Base-by-base conservation (phyloP, 768 basidiomycete genomes). In the Coprinellus aureogranulatus region DNA sequence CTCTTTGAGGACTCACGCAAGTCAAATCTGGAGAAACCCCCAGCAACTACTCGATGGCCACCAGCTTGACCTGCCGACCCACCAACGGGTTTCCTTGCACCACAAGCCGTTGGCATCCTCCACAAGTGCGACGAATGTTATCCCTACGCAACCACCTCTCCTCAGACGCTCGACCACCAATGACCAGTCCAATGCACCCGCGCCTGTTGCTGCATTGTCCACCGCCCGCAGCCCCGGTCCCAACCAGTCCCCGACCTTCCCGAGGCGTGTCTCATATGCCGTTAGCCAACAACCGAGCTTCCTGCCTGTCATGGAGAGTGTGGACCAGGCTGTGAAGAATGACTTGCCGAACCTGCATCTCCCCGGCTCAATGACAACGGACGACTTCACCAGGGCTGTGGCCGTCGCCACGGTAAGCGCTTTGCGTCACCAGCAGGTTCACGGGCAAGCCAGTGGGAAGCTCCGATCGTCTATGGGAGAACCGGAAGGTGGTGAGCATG, bases 1-100 rank as follows among this genome's bases (percentile, higher is more conserved):
- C 77, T 98, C 97, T 39, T 85, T 99, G 18, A 88, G 93, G 47
- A 99, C 97, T 1, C 97, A 99, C 68, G 97, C 97, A 6, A 87
- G 90, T 14, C 97, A 98, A 69, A 99, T 99, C 64, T 99, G 97
- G 97, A 94, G 98, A 69, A 98, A 98, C 68, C 95, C 95, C 2
- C 94, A 90, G 59, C 88, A 86, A 48, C 78, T 94, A 2, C 72
- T 94, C 53, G 85, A n/a, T n/a, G n/a, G n/a, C n/a, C n/a, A n/a
- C n/a, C n/a, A 92, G 37, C 75, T 83, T 2, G 90, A 92, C 44
- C 66, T 88, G 18, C 77, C 83, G 4, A 68, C 76, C 16, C 77
- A 77, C 27, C 77, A 80, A 26, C 83, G 91, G 37, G 62, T 82
- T 41, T 88, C 88, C 8, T 57, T 87, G 34, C 89, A 90, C 69